Base-by-base conservation (phyloP, 2,329 filamentous ascomycete species). In the Ophiocordyceps camponoti-leonardi region DNA sequence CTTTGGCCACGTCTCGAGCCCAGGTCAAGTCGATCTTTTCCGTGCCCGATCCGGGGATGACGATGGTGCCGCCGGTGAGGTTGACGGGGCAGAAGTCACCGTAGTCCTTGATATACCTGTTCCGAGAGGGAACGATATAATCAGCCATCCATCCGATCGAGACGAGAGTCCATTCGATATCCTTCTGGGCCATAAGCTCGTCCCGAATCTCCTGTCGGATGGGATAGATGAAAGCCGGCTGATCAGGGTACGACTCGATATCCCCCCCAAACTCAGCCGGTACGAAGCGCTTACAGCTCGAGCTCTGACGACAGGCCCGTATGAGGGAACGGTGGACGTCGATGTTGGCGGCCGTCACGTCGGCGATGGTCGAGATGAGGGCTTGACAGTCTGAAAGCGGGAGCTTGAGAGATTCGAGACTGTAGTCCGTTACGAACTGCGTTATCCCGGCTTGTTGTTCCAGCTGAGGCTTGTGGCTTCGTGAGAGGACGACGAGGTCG, bases 151-250 rank as follows among this genome's bases (percentile, higher is more conserved):
- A 52, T 30, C 49, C 48, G 8, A 23, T 43, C 2, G 43, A 48
- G 20, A 52, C 18, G 7, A 52, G 41, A 19, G 51, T 51, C 48
- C 50, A 51, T 31, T 51, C 49, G 1, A 52, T 23, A 14, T 49
- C 45, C 4, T 40, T 43, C 39, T 52, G 50, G 14, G 30, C 45
- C 2, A 30, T 30, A 22, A 52, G 45, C 2, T 18, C 43, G 31
- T 43, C 20, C 28, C 44, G 48, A 33, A 43, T 45, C 11, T 31
- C 40, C 13, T n/a, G 45, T 44, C 42, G 47, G n/a, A 28, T 42
- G 10, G 18, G 33, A 22, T 40, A 48, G 35, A 50, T 47, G 43
- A 51, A 50, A 2, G 23, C 45, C 4, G 50, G 50, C 44, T 52
- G 51, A 12, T 51, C 49, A 8, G 51, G 51, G 19, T 46, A 50